These are phyloP conservation scores for Ustilago loliicola DNA, from an alignment of 1,284 basidiomycete species.

Conservation along the genomic window DNA sequence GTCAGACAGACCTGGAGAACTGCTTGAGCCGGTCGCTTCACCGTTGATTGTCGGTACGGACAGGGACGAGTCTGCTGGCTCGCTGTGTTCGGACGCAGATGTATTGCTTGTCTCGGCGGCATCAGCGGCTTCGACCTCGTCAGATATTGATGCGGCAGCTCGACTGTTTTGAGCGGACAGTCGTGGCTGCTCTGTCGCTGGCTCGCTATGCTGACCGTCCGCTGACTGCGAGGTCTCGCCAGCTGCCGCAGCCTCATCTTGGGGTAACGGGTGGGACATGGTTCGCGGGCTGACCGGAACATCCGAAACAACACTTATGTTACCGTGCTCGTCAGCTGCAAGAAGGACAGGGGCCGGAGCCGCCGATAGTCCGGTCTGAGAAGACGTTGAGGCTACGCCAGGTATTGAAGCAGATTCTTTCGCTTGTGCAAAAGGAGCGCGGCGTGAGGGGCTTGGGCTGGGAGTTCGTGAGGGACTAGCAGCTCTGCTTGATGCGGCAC, in stretches of 20 bases:
- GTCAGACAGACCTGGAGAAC: slow-evolving; percentile 36
- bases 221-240: neutral
- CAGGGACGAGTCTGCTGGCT: neutral
- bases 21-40: neutral
- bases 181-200: neutral
- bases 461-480: slow-evolving; percentile 31
- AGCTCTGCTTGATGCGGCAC: slow-evolving; percentile 30
- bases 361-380: neutral
- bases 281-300: slow-evolving; percentile 31
- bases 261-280: neutral
- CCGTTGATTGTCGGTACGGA: slow-evolving; percentile 1
- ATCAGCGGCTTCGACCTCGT: slow-evolving; percentile 32
- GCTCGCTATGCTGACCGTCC: neutral
- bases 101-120: slow-evolving; percentile 11
- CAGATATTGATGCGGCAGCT: slow-evolving; percentile 27
- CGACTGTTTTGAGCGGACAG: neutral
- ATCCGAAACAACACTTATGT: slow-evolving; percentile 38
- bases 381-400: neutral
- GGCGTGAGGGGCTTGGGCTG: slow-evolving; percentile 18
- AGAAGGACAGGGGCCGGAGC: slow-evolving; percentile 27
- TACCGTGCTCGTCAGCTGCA: slow-evolving; percentile 45
- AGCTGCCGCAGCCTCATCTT: neutral
- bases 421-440: slow-evolving; percentile 11
- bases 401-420: neutral
- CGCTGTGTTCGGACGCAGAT: neutral